Percentiles rank a stretch among this genome's conserved stretches.
Conservation (phyloP, 2,329 filamentous ascomycete genomes). For the Rutstroemia sp. region DNA sequence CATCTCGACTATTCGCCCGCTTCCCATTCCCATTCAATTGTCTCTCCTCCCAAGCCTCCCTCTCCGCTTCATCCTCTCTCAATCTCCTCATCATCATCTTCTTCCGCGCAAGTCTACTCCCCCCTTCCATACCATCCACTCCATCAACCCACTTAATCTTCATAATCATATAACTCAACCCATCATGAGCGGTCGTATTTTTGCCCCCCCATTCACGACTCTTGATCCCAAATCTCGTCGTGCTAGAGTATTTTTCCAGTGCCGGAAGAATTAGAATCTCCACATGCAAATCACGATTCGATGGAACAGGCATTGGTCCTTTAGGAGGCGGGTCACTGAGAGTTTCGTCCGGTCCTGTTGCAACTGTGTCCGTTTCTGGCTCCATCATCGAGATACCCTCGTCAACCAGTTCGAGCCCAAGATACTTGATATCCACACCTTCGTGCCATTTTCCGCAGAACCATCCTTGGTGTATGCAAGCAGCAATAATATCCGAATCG, state of each 20-base stretch:
- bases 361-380: not conserved
- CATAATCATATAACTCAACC: constrained; percentile 77
- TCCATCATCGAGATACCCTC: constrained; percentile 9
- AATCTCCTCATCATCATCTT: constrained; percentile 15
- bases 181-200: constrained; percentile 33
- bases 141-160: constrained; percentile 82
- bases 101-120: constrained; percentile 35
- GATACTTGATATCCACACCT: constrained; percentile 62
- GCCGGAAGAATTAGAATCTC: constrained; percentile 76
- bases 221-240: constrained; percentile 71
- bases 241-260: constrained; percentile 68
- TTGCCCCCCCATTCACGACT: constrained; percentile 69
- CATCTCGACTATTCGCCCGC: not conserved
- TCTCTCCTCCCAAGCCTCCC: constrained; percentile 10
- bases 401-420: constrained; percentile 46
- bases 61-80: constrained; percentile 16
- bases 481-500: constrained; percentile 87
- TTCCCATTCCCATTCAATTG: not conserved
- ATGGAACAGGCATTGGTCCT: constrained; percentile 56
- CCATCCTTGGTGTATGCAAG: constrained; percentile 89
- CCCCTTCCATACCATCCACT: constrained; percentile 41
- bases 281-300: constrained; percentile 75
- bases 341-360: constrained; percentile 18
- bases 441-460: constrained; percentile 82
- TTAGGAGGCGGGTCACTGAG: constrained; percentile 47